Evolutionary conservation across 208 protist species (phyloP).

Genomic region (Polymyxa betae): DNA sequence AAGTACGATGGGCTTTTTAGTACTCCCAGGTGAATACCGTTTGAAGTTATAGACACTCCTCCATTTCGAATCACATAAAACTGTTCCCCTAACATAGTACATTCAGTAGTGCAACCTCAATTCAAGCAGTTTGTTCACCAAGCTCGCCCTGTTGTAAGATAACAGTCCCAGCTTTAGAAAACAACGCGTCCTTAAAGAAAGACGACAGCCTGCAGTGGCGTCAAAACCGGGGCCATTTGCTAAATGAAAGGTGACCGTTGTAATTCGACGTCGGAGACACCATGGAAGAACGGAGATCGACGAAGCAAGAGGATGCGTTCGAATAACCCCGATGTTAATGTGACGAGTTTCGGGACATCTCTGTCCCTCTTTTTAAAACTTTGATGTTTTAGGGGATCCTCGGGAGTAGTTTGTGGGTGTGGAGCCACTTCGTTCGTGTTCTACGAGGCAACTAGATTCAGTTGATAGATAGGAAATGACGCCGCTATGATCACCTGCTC

Average conservation of each 20-base stretch:
- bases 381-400: too few species aligned
- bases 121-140: too few species aligned
- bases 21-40: slow-evolving; percentile 22
- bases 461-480: too few species aligned
- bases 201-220: slow-evolving; percentile 23
- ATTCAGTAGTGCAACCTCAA: too few species aligned
- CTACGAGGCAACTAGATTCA: too few species aligned
- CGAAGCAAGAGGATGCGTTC: slow-evolving; percentile 9
- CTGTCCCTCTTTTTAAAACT: too few species aligned
- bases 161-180: not conserved
- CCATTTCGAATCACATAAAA: slow-evolving; percentile 49
- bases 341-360: slow-evolving; percentile 31
- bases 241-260: slow-evolving; percentile 8
- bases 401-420: too few species aligned
- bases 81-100: not conserved
- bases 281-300: slow-evolving; percentile 37
- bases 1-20: slow-evolving; percentile 34
- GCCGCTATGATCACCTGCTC: too few species aligned
- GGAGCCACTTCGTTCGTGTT: too few species aligned
- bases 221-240: not conserved
- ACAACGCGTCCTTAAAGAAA: slow-evolving; percentile 33
- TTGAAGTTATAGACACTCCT: not conserved
- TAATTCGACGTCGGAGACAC: slow-evolving; percentile 30
- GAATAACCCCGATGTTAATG: slow-evolving; percentile 39
- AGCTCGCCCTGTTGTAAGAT: not conserved